phyloP scores from a whole-genome alignment of 1,284 basidiomycete species.

The Moesziomyces sp. region DNA sequence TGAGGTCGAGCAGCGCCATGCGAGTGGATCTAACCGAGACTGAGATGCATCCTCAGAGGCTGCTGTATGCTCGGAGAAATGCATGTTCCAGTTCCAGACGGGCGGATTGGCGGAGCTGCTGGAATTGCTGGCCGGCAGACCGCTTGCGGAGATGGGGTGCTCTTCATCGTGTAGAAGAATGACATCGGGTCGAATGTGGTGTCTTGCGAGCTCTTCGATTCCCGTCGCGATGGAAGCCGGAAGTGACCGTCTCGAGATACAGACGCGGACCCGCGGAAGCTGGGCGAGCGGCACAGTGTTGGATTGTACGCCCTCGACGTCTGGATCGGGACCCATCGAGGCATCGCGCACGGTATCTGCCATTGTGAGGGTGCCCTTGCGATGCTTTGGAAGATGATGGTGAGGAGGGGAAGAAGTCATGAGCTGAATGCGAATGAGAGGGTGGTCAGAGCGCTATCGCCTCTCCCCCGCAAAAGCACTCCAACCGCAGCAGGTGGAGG shows the following conservation, averaged over 20 bases:
- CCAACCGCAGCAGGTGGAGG: constrained; percentile 7
- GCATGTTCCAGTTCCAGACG: constrained; percentile 39
- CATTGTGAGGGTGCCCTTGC: constrained; percentile 3
- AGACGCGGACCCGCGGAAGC: constrained; percentile 22
- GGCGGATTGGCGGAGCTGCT: not conserved
- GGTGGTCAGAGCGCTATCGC: constrained; percentile 4
- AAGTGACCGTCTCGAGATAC: constrained; percentile 17
- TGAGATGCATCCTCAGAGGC: not conserved
- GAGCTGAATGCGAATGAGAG: not conserved
- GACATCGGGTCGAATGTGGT: constrained; percentile 32
- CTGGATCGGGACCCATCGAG: constrained; percentile 32
- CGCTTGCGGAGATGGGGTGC: constrained; percentile 6
- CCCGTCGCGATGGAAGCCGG: constrained; percentile 12
- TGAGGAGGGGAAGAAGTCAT: not conserved
- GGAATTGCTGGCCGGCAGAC: not conserved
- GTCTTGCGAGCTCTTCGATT: constrained; percentile 14
- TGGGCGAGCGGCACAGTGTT: constrained; percentile 16
- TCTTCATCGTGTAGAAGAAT: constrained; percentile 5
- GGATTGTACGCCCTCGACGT: constrained; percentile 3
- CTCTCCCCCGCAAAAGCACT: not conserved
- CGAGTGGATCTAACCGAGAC: not conserved
- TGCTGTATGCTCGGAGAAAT: constrained; percentile 9
- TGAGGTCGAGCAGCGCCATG: constrained; percentile 34
- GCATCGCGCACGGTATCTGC: constrained; percentile 15
- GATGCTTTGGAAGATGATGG: not conserved